A percentile compares a stretch with the other conserved stretches of the same genome.
Evolutionary conservation across 2,329 filamentous ascomycete genomes (phyloP).

Genomic region (Colletotrichum karsti): DNA sequence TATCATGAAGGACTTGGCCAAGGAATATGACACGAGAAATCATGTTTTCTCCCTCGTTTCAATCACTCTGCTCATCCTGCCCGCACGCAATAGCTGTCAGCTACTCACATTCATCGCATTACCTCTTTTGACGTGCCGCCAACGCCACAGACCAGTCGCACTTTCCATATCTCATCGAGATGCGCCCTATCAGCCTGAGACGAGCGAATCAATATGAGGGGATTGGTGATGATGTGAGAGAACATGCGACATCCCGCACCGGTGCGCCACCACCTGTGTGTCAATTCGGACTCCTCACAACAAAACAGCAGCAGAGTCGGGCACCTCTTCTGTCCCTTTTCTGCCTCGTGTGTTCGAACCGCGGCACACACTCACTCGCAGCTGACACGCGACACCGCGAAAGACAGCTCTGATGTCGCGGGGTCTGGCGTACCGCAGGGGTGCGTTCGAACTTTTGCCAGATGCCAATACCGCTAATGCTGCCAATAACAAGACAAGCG

Average conservation of each 20-base stretch:
- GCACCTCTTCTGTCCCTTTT: neutral
- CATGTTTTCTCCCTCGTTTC: neutral
- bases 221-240: neutral
- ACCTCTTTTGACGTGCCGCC: neutral
- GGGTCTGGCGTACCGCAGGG: neutral
- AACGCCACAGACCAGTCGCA: neutral
- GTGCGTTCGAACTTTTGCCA: conserved; percentile 3
- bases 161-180: neutral
- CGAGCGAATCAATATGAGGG: neutral
- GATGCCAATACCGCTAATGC: conserved; percentile 6
- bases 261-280: conserved; percentile 5
- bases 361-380: neutral
- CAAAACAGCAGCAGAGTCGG: neutral
- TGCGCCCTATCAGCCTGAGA: neutral
- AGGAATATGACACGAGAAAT: neutral
- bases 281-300: too few relatives aligned
- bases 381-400: conserved; percentile 17
- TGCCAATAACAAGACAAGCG: conserved; percentile 6
- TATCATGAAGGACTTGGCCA: neutral
- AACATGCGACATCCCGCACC: conserved; percentile 9
- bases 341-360: neutral
- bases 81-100: neutral
- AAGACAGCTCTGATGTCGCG: neutral
- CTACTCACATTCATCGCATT: too few relatives aligned
- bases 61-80: neutral